A percentile compares a stretch with the other conserved stretches of the same genome.
phyloP scores from a whole-genome alignment of 2,329 filamentous ascomycete genomes.

The Alternaria angustiovoidea region DNA sequence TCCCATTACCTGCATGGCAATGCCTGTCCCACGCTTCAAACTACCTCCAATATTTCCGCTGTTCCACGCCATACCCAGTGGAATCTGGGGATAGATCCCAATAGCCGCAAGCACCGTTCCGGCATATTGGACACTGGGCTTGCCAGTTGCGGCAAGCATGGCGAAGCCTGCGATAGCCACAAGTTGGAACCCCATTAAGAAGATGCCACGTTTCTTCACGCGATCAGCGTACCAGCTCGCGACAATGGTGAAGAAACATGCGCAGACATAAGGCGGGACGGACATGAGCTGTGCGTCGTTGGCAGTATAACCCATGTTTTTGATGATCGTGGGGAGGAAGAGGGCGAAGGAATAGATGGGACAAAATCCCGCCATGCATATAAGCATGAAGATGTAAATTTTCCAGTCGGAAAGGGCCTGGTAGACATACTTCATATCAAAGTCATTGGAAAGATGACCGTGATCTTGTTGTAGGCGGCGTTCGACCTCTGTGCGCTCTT shows the following conservation, averaged over 20 bases:
- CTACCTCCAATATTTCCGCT: conserved; percentile 65
- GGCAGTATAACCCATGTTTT: conserved; percentile 67
- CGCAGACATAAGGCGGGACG: conserved; percentile 68
- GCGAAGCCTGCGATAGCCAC: conserved; percentile 64
- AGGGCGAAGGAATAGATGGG: conserved; percentile 57
- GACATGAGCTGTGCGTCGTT: conserved; percentile 47
- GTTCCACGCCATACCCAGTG: conserved; percentile 66
- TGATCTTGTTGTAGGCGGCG: conserved; percentile 68
- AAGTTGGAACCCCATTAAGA: conserved; percentile 43
- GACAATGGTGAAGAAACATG: conserved; percentile 46
- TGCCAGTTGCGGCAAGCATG: conserved; percentile 40
- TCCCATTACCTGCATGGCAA: conserved; percentile 64
- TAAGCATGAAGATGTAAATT: conserved; percentile 54
- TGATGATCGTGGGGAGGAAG: conserved; percentile 66
- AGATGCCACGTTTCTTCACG: conserved; percentile 40
- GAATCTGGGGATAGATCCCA: conserved; percentile 64
- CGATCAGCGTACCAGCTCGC: conserved; percentile 43
- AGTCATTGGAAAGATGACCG: conserved; percentile 56
- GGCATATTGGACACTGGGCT: conserved; percentile 43
- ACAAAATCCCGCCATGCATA: conserved; percentile 51
- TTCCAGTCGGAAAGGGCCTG: conserved; percentile 54
- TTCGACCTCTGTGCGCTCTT: conserved; percentile 65
- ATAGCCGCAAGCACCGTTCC: conserved; percentile 46
- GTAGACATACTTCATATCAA: conserved; percentile 49
- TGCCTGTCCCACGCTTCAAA: conserved; percentile 64